Evolutionary conservation across 140 eudicot species (phyloP).

Genomic region (Oenanthe javanica): DNA sequence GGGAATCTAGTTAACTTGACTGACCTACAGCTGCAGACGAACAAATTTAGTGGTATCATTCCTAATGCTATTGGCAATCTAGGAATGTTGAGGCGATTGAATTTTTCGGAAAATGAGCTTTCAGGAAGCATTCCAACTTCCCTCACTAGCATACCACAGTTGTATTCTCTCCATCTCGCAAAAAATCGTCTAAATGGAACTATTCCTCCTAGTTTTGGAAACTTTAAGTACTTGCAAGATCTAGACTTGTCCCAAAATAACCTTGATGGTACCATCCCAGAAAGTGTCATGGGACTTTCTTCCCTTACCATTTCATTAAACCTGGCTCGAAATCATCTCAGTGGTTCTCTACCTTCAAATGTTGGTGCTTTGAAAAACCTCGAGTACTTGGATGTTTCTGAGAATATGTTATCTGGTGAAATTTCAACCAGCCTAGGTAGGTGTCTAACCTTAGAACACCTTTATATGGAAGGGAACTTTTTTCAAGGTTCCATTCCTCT

Average conservation of each 20-base stretch:
- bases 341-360: constrained; percentile 18
- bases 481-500: constrained; percentile 21
- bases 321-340: constrained; percentile 14
- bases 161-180: constrained; percentile 11
- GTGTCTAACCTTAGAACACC: constrained; percentile 18
- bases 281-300: constrained; percentile 11
- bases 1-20: constrained; percentile 18
- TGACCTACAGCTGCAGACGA: constrained; percentile 14
- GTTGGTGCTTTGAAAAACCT: constrained; percentile 13
- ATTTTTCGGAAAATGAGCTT: constrained; percentile 9
- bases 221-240: constrained; percentile 17
- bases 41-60: constrained; percentile 10
- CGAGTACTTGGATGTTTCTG: constrained; percentile 20
- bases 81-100: constrained; percentile 10
- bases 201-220: constrained; percentile 14
- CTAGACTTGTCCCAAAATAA: constrained; percentile 17
- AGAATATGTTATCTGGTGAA: constrained; percentile 20
- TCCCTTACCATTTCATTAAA: constrained; percentile 13
- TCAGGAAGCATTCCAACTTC: constrained; percentile 14
- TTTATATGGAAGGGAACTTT: constrained; percentile 13
- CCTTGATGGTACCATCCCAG: constrained; percentile 17
- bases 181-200: constrained; percentile 13
- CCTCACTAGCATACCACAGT: constrained; percentile 6
- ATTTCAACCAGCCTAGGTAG: constrained; percentile 12
- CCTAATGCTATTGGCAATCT: constrained; percentile 13